phyloP scores from a whole-genome alignment of 2,329 filamentous ascomycete species.

The Fusarium sp. region DNA sequence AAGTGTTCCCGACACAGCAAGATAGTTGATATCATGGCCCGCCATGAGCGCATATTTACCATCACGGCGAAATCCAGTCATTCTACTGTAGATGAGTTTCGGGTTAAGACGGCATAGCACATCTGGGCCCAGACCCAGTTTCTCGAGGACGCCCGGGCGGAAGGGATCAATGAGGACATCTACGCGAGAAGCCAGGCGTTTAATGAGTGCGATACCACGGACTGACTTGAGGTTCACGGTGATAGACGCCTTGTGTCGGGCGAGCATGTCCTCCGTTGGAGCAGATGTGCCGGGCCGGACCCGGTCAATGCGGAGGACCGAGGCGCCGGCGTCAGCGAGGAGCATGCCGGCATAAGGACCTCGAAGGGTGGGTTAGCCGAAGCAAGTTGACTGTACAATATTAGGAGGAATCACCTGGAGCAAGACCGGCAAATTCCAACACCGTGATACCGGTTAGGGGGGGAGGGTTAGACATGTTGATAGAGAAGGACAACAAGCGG shows the following conservation, averaged over 20 bases:
- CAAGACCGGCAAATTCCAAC: slow-evolving; percentile 73
- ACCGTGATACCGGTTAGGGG: slow-evolving; percentile 68
- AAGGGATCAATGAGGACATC: slow-evolving; percentile 95
- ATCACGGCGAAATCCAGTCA: slow-evolving; percentile 92
- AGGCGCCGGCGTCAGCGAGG: slow-evolving; percentile 90
- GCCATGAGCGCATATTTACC: slow-evolving; percentile 91
- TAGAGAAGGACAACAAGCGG: slow-evolving; percentile 33
- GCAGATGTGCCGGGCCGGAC: slow-evolving; percentile 62
- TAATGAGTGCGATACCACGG: slow-evolving; percentile 75
- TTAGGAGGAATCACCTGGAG: slow-evolving; percentile 65
- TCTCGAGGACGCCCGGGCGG: slow-evolving; percentile 91
- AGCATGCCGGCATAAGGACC: slow-evolving; percentile 91
- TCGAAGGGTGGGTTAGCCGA: slow-evolving; percentile 51
- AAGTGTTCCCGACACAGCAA: slow-evolving; percentile 87
- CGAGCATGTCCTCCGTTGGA: slow-evolving; percentile 79
- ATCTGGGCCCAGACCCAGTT: slow-evolving; percentile 81
- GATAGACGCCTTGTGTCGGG: slow-evolving; percentile 85
- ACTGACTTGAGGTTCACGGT: slow-evolving; percentile 82
- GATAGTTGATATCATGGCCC: slow-evolving; percentile 96
- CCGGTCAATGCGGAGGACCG: slow-evolving; percentile 88
- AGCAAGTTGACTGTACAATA: no score
- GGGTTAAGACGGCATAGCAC: slow-evolving; percentile 78
- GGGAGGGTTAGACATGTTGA: slow-evolving; percentile 50
- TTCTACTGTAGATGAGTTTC: slow-evolving; percentile 82
- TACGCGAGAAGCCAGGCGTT: slow-evolving; percentile 75